Evolutionary conservation across 345 rosid species (phyloP).

Genomic region (Chamaenerion angustifolium): DNA sequence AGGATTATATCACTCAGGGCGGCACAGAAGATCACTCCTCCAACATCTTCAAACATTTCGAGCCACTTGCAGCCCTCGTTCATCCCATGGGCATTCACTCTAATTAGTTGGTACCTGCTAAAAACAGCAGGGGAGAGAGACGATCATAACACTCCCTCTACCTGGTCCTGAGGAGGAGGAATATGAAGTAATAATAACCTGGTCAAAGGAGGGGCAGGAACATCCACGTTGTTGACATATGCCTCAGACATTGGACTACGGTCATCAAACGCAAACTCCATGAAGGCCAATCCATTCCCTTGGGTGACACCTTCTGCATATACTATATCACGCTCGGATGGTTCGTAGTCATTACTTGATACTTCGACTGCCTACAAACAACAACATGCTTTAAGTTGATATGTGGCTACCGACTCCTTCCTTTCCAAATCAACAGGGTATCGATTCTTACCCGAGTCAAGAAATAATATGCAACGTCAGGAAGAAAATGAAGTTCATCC

Average conservation of each 20-base stretch:
- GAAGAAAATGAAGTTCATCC: slow-evolving; percentile 94
- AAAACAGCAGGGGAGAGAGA: neutral
- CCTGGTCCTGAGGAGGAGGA: no score
- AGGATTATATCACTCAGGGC: slow-evolving; percentile 79
- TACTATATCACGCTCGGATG: slow-evolving; percentile 79
- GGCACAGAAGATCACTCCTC: slow-evolving; percentile 69
- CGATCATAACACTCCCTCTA: no score
- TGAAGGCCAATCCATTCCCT: slow-evolving; percentile 92
- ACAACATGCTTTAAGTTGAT: neutral
- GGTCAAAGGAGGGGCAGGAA: slow-evolving; percentile 42
- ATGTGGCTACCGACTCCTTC: neutral
- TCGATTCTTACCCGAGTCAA: slow-evolving; percentile 58
- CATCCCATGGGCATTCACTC: slow-evolving; percentile 89
- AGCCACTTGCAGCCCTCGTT: slow-evolving; percentile 99
- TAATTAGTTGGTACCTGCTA: slow-evolving; percentile 74
- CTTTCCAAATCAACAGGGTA: neutral
- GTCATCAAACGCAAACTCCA: slow-evolving; percentile 80
- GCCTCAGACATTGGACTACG: slow-evolving; percentile 86
- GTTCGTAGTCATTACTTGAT: slow-evolving; percentile 93
- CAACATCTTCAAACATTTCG: slow-evolving; percentile 95
- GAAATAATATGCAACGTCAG: slow-evolving; percentile 88
- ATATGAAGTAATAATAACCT: slow-evolving; percentile 21
- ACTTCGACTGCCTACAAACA: slow-evolving; percentile 83
- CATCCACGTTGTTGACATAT: slow-evolving; percentile 59
- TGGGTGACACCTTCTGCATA: slow-evolving; percentile 94